Conservation (phyloP, 2,329 filamentous ascomycete genomes). For the Apiospora phragmitis region DNA sequence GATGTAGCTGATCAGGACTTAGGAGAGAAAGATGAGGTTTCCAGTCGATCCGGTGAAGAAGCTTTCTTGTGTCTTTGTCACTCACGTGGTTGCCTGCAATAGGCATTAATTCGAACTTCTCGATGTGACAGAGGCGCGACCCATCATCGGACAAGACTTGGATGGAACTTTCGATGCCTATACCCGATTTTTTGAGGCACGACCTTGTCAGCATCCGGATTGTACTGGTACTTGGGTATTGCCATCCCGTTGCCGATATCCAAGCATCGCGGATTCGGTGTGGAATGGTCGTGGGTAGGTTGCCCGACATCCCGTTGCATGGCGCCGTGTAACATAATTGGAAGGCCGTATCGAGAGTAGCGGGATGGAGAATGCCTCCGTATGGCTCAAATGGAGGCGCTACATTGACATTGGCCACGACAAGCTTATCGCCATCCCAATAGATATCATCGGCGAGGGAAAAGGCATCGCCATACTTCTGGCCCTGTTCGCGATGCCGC, state of each 20-base stretch:
- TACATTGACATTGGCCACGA: conserved; percentile 18
- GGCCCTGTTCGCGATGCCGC: conserved; percentile 19
- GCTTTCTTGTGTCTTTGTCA: conserved; percentile 16
- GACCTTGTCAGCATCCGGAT: conserved; percentile 16
- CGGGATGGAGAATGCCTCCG: not conserved
- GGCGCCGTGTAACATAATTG: conserved; percentile 13
- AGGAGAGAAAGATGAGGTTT: conserved; percentile 33
- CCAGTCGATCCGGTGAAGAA: conserved; percentile 33
- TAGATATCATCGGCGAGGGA: conserved; percentile 21
- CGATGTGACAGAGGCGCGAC: conserved; percentile 22
- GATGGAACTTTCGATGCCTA: conserved; percentile 23
- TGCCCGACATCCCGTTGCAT: conserved; percentile 9
- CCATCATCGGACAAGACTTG: conserved; percentile 26
- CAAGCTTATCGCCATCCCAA: conserved; percentile 22
- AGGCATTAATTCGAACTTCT: conserved; percentile 19
- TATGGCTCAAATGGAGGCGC: conserved; percentile 10
- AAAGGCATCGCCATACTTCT: conserved; percentile 25
- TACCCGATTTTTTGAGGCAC: not conserved
- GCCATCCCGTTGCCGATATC: conserved; percentile 28
- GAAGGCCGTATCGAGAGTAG: not conserved
- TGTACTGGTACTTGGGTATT: conserved; percentile 17
- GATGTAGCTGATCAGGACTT: conserved; percentile 20
- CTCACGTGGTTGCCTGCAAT: conserved; percentile 17
- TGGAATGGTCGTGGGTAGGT: conserved; percentile 22
- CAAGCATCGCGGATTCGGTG: conserved; percentile 24